Evolutionary conservation across 805 yeast species (phyloP), one percentile per base, ranked within the genome.

Genomic region (Vanderwaltozyma polyspora): DNA sequence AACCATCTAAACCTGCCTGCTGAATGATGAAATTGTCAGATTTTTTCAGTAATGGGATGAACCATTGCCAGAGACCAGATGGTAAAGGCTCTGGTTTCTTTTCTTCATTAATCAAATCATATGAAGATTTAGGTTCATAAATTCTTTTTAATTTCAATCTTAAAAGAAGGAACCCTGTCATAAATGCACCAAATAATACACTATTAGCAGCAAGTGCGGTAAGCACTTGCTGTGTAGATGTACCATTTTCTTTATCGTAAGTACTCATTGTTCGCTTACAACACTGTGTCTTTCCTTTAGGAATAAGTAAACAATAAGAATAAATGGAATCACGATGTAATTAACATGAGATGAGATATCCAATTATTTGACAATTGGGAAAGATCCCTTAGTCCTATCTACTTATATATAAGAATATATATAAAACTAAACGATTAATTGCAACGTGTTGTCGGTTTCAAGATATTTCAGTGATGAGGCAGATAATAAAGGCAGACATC

Each of bases 1-100:
- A 89, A 5, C 95, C 96, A 54, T 89, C 97, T n/a, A 89, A 55
- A 13, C 96, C 97, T 15, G 91, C 79, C 49, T 89, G 93, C 44
- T 79, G 76, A 39, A 89, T 73, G 36, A 87, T 67, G 50, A 82
- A 82, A 31, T 79, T 63, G 36, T 82, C 86, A 1, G 84, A 73
- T 50, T 81, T 77, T 31, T 68, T 60, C 32, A 82, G 46, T 19
- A 89, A 52, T 6, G 78, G 76, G 7, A 57, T 42, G 9, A 86
- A 37, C 97, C 96, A 87, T 22, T 69, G 63, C 52, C 76, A 58
- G 2, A 79, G 66, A 24, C 86, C 91, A 15, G 56, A 57, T 2
- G 87, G 79, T 29, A 86, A 62, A 1, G 91, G 85, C 21, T 72
- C 76, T 0, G 95, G 94, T 41, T 70, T 69, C 46, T 76, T 70